A percentile compares a stretch with the other conserved stretches of the same genome.
Evolutionary conservation across 2,329 filamentous ascomycete genomes (phyloP).

Genomic region (Trichoderma sp.): DNA sequence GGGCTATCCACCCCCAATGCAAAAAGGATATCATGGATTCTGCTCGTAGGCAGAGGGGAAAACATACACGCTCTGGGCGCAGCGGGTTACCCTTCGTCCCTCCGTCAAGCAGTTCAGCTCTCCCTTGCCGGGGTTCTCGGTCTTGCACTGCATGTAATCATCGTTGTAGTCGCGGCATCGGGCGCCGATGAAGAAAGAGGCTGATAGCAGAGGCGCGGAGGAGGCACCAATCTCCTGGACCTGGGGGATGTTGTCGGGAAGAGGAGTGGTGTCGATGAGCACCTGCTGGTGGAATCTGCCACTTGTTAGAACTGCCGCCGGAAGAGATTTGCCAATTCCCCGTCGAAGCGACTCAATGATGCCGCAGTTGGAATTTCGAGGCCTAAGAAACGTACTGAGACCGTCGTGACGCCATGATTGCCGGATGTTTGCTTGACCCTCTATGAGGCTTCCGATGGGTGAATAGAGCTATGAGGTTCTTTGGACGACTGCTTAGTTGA

Average conservation of each 20-base stretch:
- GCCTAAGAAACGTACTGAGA: constrained; percentile 41
- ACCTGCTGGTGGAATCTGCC: constrained; percentile 88
- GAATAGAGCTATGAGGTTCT: constrained; percentile 41
- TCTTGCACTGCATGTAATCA: constrained; percentile 99
- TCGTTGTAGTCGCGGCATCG: constrained; percentile 96
- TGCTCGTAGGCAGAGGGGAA: background rate
- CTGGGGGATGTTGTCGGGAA: constrained; percentile 87
- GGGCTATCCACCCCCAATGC: no score
- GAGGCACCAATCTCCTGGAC: constrained; percentile 92
- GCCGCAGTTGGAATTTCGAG: background rate
- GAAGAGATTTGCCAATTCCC: constrained; percentile 10
- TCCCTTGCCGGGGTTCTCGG: constrained; percentile 83
- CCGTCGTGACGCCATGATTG: constrained; percentile 47
- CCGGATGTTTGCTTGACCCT: constrained; percentile 35
- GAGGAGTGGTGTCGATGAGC: constrained; percentile 93
- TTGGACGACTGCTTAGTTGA: constrained; percentile 35
- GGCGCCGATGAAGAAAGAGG: constrained; percentile 94
- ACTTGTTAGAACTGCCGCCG: constrained; percentile 4
- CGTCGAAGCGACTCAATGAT: constrained; percentile 4
- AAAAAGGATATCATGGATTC: background rate
- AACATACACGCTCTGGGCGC: constrained; percentile 91
- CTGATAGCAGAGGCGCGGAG: constrained; percentile 88
- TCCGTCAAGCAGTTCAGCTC: constrained; percentile 96
- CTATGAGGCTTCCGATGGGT: constrained; percentile 34
- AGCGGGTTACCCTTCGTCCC: constrained; percentile 93